These are phyloP conservation scores for Sanghuangporus baumii DNA, from an alignment of 1,284 basidiomycete genomes.

Conservation along the genomic window DNA sequence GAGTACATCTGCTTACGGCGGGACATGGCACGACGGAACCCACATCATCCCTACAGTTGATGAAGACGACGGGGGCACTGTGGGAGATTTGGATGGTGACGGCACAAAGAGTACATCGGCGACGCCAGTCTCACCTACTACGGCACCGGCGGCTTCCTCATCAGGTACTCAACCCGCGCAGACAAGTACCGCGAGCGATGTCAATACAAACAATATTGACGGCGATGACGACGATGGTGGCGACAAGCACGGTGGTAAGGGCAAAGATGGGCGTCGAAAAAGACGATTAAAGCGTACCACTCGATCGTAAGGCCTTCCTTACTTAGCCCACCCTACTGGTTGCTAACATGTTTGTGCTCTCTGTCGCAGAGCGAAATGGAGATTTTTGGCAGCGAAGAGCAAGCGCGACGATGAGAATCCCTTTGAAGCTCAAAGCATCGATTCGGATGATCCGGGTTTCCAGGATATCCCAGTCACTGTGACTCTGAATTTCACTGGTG, in stretches of 20 bases:
- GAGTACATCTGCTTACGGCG: constrained; percentile 25
- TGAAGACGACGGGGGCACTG: constrained; percentile 22
- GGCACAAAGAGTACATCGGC: constrained; percentile 11
- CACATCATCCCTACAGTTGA: constrained; percentile 30
- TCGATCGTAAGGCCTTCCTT: background rate
- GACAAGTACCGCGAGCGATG: background rate
- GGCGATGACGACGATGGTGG: constrained; percentile 19
- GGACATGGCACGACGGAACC: constrained; percentile 40
- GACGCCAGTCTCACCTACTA: background rate
- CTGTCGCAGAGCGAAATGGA: background rate
- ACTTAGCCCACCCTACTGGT: background rate
- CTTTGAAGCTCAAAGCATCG: constrained; percentile 25
- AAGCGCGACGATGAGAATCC: constrained; percentile 21
- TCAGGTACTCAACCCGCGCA: constrained; percentile 6
- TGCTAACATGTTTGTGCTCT: background rate
- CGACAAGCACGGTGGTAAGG: constrained; percentile 21
- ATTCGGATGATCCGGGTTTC: constrained; percentile 34
- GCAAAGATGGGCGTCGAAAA: constrained; percentile 14
- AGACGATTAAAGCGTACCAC: background rate
- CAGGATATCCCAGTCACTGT: constrained; percentile 35
- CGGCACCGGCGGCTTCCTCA: background rate
- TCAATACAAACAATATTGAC: constrained; percentile 2
- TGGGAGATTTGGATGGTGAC: constrained; percentile 4
- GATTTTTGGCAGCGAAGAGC: background rate
- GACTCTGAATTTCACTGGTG: constrained; percentile 46